Percentiles rank a stretch among this genome's conserved stretches.
Evolutionary conservation across 2,329 filamentous ascomycete genomes (phyloP).

Genomic region (Aspergillus calidoustus): DNA sequence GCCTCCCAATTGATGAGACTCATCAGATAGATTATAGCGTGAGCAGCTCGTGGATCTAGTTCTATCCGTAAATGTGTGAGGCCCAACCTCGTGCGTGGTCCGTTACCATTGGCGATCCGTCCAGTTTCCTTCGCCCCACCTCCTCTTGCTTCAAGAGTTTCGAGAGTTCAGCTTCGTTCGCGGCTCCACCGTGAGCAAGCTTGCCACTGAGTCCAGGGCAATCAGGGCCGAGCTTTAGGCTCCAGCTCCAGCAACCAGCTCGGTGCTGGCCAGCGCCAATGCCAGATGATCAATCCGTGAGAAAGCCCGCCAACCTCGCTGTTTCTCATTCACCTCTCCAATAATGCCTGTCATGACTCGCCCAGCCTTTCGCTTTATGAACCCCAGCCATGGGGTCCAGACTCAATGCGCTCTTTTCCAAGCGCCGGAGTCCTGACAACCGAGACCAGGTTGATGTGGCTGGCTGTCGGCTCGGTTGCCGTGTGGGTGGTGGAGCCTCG

Average conservation of each 20-base stretch:
- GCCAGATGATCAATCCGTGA: not conserved
- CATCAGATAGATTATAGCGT: slow-evolving; percentile 2
- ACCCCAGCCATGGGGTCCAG: not conserved
- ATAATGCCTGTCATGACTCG: not conserved
- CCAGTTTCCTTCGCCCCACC: slow-evolving; percentile 9
- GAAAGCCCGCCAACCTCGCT: not conserved
- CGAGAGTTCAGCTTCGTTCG: not conserved
- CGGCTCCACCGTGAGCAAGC: slow-evolving; percentile 6
- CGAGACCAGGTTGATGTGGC: slow-evolving; percentile 8
- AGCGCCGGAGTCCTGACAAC: not conserved
- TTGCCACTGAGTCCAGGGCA: not conserved
- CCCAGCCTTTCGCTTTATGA: slow-evolving; percentile 1
- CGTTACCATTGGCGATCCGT: slow-evolving; percentile 20
- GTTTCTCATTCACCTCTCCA: not conserved
- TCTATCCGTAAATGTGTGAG: not conserved
- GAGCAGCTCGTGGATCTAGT: not conserved
- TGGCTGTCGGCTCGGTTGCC: slow-evolving; percentile 18
- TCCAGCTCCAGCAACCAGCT: not conserved
- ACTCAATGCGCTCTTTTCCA: not conserved
- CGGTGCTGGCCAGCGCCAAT: not conserved
- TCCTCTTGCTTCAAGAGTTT: slow-evolving; percentile 4
- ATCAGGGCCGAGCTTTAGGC: not conserved
- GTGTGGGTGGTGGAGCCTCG: slow-evolving; percentile 15
- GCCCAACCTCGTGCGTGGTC: slow-evolving; percentile 24
- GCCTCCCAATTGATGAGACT: slow-evolving; percentile 2